Evolutionary conservation across 164 flowering plant species (phyloP), one percentile per base, ranked within the genome.

Genomic region (Berberis thunbergii): DNA sequence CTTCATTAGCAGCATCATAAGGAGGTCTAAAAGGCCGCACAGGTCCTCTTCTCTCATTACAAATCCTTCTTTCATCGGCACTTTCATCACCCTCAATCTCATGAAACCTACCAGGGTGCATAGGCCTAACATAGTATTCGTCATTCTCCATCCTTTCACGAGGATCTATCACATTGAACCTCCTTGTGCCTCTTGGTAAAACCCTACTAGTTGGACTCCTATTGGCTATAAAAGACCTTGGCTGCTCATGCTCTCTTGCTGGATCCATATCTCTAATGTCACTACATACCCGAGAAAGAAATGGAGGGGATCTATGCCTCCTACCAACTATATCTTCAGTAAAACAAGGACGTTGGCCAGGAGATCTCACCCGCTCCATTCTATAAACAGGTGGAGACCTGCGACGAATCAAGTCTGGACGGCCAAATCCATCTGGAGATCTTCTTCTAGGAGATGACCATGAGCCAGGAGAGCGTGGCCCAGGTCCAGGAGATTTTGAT

Each of bases 391-490:
- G 69, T 43, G 84, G 79, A 59, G 91, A 80, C 73, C 86, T 76
- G 59, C 74, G 70, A 60, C 62, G 82, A 65, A 66, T 41, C 68
- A 72, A 62, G 4, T 77, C 81, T n/a, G 73, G 70, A 69, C 12
- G 84, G 41, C 80, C 79, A 72, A 80, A 78, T n/a, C 73, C 83
- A 70, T 79, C 82, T 11, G 81, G 76, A 8, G 84, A 79, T 73
- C 84, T 73, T 61, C 86, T 77, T 55, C 87, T 71, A 60, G 83
- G 81, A 63, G 88, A 72, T 39, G 80, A 61, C 89, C 92, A 81
- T 45, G 77, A 77, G 52, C 76, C 73, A 59, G 87, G 87, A 11
- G 92, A 77, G 38, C 79, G 81, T 46, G 80, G 54, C 56, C 87
- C 66, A 48, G 79, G 62, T 57, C 78, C 72, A 60, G 75, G 93